phyloP scores from a whole-genome alignment of 305 asterid species.

The Fraxinus latifolia region DNA sequence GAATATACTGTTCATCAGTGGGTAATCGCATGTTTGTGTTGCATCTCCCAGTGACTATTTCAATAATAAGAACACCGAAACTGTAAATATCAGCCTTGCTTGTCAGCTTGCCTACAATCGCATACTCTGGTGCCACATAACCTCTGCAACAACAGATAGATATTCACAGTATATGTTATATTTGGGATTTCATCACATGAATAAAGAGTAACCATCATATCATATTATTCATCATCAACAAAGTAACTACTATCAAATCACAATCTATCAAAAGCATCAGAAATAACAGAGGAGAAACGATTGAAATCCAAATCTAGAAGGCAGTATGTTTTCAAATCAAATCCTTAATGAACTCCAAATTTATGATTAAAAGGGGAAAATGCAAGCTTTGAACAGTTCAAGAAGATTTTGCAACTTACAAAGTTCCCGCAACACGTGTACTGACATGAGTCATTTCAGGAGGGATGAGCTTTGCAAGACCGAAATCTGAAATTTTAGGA shows the following conservation, averaged over 20 bases:
- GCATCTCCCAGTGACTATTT: constrained; percentile 92
- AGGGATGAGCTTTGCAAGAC: constrained; percentile 91
- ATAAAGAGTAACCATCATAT: background rate
- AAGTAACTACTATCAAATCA: background rate
- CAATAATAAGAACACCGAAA: constrained; percentile 85
- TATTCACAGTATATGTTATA: background rate
- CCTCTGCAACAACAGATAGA: constrained; percentile 53
- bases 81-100: constrained; percentile 84
- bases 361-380: background rate
- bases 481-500: constrained; percentile 91
- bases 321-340: background rate
- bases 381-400: background rate
- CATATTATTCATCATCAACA: background rate
- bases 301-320: constrained; percentile 1
- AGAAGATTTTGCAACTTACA: constrained; percentile 48
- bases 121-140: constrained; percentile 97
- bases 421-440: constrained; percentile 95
- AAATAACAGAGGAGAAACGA: background rate
- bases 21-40: constrained; percentile 76
- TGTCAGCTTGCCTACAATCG: constrained; percentile 81
- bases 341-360: constrained; percentile 1
- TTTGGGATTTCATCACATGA: background rate
- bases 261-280: background rate
- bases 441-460: constrained; percentile 81
- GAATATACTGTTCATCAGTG: constrained; percentile 67